Evolutionary conservation across 179 eudicot species (phyloP).

Genomic region (Amaranthus tricolor): DNA sequence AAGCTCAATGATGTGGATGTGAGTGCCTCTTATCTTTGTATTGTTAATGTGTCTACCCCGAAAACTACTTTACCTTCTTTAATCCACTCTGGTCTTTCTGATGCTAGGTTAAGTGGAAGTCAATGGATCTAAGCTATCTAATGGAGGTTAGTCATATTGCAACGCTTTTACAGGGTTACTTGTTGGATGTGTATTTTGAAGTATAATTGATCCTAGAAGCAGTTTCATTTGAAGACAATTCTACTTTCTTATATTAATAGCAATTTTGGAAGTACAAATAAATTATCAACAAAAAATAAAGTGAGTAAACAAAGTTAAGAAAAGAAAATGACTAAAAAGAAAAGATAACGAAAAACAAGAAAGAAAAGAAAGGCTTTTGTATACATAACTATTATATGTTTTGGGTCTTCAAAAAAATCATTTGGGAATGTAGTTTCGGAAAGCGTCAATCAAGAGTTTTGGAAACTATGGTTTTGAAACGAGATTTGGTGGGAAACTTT

Average conservation of each 20-base stretch:
- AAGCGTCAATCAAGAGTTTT: too few species aligned
- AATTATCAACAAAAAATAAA: too few species aligned
- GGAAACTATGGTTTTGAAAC: too few species aligned
- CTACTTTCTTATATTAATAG: background rate
- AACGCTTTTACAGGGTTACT: background rate
- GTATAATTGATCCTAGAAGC: background rate
- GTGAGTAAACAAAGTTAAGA: too few species aligned
- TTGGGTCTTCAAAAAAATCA: too few species aligned
- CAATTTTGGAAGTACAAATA: too few species aligned
- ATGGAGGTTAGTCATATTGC: conserved; percentile 54
- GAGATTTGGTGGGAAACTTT: too few species aligned
- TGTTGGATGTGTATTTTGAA: background rate
- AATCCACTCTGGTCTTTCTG: conserved; percentile 10
- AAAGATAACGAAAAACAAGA: too few species aligned
- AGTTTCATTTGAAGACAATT: background rate
- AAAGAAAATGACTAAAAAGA: too few species aligned
- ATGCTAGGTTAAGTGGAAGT: conserved; percentile 85
- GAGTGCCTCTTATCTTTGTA: conserved; percentile 27
- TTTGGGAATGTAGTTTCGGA: too few species aligned
- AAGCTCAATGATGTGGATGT: conserved; percentile 84
- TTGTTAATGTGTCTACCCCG: background rate
- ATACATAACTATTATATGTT: too few species aligned
- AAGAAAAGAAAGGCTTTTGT: too few species aligned
- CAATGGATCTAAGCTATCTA: conserved; percentile 88
- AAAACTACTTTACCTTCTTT: conserved; percentile 9